phyloP scores from a whole-genome alignment of 768 basidiomycete genomes.

The Trametes cinnabarina region DNA sequence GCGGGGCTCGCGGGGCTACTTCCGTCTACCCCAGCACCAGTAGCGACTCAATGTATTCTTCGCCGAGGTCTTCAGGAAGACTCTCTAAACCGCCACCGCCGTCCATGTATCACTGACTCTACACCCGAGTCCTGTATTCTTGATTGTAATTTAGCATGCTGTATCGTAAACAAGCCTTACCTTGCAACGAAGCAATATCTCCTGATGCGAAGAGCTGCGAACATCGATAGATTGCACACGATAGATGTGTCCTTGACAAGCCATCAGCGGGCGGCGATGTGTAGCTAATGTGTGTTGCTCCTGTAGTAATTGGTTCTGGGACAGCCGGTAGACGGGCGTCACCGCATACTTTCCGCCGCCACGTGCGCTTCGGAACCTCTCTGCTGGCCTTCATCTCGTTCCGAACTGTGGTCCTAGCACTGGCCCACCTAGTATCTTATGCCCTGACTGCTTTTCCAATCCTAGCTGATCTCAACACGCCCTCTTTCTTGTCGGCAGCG shows the following conservation, averaged over 20 bases:
- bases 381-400: constrained; percentile 9
- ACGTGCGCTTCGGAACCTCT: constrained; percentile 5
- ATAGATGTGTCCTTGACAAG: neutral
- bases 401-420: neutral
- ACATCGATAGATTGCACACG: constrained; percentile 5
- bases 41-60: neutral
- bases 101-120: constrained; percentile 3
- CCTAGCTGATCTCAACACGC: neutral
- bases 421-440: neutral
- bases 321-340: neutral
- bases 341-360: constrained; percentile 11
- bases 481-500: neutral
- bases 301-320: neutral
- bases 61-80: constrained; percentile 19
- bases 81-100: constrained; percentile 30
- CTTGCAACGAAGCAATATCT: too few species aligned
- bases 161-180: constrained; percentile 4
- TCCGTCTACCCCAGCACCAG: neutral
- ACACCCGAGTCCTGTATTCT: neutral
- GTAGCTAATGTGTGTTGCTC: neutral
- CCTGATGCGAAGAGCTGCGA: too few species aligned
- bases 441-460: neutral
- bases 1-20: neutral
- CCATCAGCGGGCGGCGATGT: constrained; percentile 1
- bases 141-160: neutral